These are phyloP conservation scores for Carallia pectinifolia DNA, from an alignment of 345 rosid genomes.

Conservation along the genomic window DNA sequence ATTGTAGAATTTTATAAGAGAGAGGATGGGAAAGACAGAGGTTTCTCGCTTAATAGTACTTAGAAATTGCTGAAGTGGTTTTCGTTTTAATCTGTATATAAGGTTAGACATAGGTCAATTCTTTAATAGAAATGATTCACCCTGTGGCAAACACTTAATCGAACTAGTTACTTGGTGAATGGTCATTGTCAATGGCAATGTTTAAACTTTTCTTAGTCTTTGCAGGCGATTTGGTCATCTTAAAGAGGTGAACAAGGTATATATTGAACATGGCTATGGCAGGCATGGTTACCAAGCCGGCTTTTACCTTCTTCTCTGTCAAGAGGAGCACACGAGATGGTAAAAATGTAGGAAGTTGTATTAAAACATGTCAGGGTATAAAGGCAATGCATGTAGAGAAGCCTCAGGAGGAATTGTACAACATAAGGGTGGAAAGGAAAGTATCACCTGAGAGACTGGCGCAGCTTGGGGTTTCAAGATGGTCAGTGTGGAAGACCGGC, in stretches of 20 bases:
- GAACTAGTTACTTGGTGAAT: neutral
- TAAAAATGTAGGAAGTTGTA: slow-evolving; percentile 7
- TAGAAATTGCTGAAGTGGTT: too few species aligned
- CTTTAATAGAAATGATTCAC: too few species aligned
- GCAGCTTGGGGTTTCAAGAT: slow-evolving; percentile 72
- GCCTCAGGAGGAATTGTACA: slow-evolving; percentile 73
- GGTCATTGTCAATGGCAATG: neutral
- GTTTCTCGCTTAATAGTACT: too few species aligned
- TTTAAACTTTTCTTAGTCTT: neutral
- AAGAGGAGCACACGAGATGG: slow-evolving; percentile 22
- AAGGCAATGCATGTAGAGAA: slow-evolving; percentile 65
- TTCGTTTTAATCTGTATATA: too few species aligned
- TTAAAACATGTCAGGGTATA: slow-evolving; percentile 22
- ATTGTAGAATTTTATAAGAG: too few species aligned
- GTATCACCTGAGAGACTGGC: slow-evolving; percentile 52
- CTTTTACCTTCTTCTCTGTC: slow-evolving; percentile 25
- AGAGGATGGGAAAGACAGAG: too few species aligned
- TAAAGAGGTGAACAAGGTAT: slow-evolving; percentile 14
- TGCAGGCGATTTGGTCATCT: neutral
- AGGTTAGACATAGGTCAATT: too few species aligned
- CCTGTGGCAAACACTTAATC: too few species aligned
- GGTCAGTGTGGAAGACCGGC: slow-evolving; percentile 90
- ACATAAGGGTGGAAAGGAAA: slow-evolving; percentile 70
- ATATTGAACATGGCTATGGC: slow-evolving; percentile 31
- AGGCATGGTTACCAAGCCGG: slow-evolving; percentile 38